Conservation (phyloP, 257 asterid species). For the Leonotis leonurus region DNA sequence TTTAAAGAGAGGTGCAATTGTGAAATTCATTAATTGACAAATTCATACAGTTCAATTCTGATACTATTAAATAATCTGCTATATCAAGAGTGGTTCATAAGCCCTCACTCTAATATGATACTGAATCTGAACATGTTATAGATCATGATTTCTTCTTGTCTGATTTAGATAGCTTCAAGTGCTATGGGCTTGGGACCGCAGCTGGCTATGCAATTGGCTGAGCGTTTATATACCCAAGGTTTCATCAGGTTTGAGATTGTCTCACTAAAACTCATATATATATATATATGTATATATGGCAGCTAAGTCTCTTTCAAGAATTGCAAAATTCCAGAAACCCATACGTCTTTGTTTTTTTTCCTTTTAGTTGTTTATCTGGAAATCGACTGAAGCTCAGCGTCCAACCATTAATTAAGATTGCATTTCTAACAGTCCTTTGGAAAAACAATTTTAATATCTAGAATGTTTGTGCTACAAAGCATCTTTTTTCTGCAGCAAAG, state of each 20-base stretch:
- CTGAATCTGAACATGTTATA: not conserved
- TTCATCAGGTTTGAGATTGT: constrained; percentile 58
- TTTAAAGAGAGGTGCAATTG: not conserved
- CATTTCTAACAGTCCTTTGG: not conserved
- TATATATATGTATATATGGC: not conserved
- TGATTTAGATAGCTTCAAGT: constrained; percentile 86
- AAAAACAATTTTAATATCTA: not conserved
- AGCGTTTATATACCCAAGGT: constrained; percentile 92
- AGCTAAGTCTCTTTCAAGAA: not conserved
- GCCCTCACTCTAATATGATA: not conserved
- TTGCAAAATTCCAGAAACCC: not conserved
- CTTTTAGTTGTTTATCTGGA: not conserved
- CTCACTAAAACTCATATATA: not conserved
- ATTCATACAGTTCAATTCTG: not conserved
- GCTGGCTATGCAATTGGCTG: constrained; percentile 91
- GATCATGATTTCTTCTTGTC: constrained; percentile 13
- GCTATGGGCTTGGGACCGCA: constrained; percentile 87
- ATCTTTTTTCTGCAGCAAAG: not conserved
- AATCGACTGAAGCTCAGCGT: not conserved
- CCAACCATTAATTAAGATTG: not conserved
- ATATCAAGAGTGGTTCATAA: not conserved
- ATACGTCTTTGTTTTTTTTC: not conserved
- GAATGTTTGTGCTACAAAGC: not conserved
- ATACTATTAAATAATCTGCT: not conserved
- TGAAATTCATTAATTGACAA: not conserved